Base-by-base conservation (phyloP, 805 yeast species). In the Kodamaea laetipori region DNA sequence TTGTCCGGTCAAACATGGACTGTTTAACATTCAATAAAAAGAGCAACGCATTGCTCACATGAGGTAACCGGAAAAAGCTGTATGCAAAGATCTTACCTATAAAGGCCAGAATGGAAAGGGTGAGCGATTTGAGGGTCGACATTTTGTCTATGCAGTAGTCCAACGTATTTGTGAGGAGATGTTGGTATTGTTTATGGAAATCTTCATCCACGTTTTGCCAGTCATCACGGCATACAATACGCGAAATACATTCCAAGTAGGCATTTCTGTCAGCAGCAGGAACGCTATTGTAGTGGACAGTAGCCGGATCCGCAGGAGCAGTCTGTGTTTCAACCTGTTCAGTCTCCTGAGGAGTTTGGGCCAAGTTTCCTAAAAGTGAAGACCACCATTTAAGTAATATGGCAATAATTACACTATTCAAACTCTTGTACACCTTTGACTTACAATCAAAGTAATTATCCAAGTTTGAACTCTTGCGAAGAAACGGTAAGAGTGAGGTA, bases 31-130 rank as follows among this genome's bases (percentile, higher is more conserved):
- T 80, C 32, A 82, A 61, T 15, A 81, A 55, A 49, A 82, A 82
- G 35, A 81, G 56, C 28, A 82, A 57, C 1, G 84, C 82, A 39
- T 71, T 71, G 12, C 84, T 77, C 4, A 83, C 74, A 19, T 75
- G 70, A 0, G 82, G 80, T 3, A 82, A 61, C 47, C 71, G 64
- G 57, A 77, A 76, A 49, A 74, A 85, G 3, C 80, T 66, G 54
- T 80, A 78, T 1, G 90, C 90, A 57, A 85, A 75, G 3, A 81
- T 74, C 54, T 85, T 84, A 4, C 92, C 92, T 9, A 80, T 67
- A 51, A 84, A 83, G 3, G 89, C 88, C 16, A 80, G 70, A 15
- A 77, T 61, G 4, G 84, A 70, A n/a, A 80, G 60, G 0, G 86
- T 71, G 8, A 81, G 65, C 17, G 69, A 69, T 49, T 81, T 81